Evolutionary conservation across 306 rosid species (phyloP), one percentile per base, ranked within the genome.

Genomic region (Oemleria cerasiformis): DNA sequence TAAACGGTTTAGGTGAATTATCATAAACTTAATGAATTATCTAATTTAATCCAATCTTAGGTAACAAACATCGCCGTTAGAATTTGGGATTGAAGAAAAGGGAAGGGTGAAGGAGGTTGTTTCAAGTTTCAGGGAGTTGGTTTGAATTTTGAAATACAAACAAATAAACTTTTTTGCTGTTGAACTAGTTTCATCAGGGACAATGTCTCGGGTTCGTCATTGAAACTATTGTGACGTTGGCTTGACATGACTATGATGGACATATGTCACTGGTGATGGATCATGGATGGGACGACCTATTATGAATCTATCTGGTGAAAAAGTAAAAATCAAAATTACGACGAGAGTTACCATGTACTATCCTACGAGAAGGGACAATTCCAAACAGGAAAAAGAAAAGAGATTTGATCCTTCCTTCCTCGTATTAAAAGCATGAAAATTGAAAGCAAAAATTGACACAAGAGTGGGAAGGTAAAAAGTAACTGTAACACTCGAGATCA

Each of bases 111-210:
- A 49, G 30, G 67, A 8, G 80, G 36, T 30, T 30, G 36, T 30
- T 30, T 30, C 0, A 30, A 63, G 68, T 44, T 79, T 59, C 70
- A 63, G 58, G 77, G 70, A 51, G 71, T 78, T 25, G 75, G 71
- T 72, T 67, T 42, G 70, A 57, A 72, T 30, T 1, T 30, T 30
- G 36, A 30, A 30, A 2, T 30, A 30, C 36, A 30, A 30, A 30
- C 36, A 30, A 25, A 30, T 30, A 30, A 30, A 30, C 36, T 47
- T 40, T 57, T n/a, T 63, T 30, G 45, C 71, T 54, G 74, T 65
- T 59, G 60, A 66, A 39, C 62, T 78, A 15, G 53, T 75, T 73
- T 65, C 59, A 79, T 77, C 63, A 67, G 63, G 82, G 50, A 56
- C 65, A 71, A 45, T 75, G 77, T 58, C 51, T 42, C 54, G 71